Percentiles rank a stretch among this genome's conserved stretches.
Conservation (phyloP, 768 basidiomycete species). For the Rhizopogon rudus region DNA sequence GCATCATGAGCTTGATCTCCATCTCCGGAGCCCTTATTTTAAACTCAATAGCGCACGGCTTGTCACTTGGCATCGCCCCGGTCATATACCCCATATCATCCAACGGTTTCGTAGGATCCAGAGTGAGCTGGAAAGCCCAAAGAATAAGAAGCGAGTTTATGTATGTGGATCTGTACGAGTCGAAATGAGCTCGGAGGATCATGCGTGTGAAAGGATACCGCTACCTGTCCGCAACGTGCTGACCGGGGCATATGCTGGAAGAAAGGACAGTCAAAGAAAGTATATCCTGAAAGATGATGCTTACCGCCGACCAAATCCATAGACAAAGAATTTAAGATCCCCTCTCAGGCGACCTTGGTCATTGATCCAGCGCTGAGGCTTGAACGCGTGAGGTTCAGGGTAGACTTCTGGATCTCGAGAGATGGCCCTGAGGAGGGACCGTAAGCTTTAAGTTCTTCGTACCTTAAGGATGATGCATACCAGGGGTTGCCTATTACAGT, state of each 20-base stretch:
- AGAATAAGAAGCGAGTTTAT: conserved; percentile 55
- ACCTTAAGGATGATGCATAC: conserved; percentile 1
- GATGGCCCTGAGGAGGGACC: not conserved
- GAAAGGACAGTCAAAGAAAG: not conserved
- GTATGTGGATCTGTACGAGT: conserved; percentile 43
- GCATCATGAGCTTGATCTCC: too few species aligned
- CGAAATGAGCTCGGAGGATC: not conserved
- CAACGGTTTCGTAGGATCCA: conserved; percentile 44
- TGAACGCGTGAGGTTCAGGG: conserved; percentile 17
- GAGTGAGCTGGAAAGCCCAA: conserved; percentile 53
- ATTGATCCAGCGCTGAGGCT: conserved; percentile 50
- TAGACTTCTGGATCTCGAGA: not conserved
- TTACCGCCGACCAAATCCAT: conserved; percentile 41
- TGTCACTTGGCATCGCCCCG: not conserved
- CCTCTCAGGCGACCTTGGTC: conserved; percentile 38
- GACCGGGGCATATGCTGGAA: conserved; percentile 56
- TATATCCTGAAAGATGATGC: not conserved
- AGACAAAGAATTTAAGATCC: conserved; percentile 40
- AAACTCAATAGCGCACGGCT: too few species aligned
- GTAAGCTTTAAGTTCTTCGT: too few species aligned
- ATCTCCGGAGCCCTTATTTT: too few species aligned
- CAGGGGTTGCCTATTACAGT: conserved; percentile 15
- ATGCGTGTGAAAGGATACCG: not conserved
- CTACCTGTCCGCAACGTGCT: conserved; percentile 41
- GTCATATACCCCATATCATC: conserved; percentile 49